A percentile compares a stretch with the other conserved stretches of the same genome.
phyloP scores from a whole-genome alignment of 2,329 filamentous ascomycete genomes.

The Ophiostoma australiae region DNA sequence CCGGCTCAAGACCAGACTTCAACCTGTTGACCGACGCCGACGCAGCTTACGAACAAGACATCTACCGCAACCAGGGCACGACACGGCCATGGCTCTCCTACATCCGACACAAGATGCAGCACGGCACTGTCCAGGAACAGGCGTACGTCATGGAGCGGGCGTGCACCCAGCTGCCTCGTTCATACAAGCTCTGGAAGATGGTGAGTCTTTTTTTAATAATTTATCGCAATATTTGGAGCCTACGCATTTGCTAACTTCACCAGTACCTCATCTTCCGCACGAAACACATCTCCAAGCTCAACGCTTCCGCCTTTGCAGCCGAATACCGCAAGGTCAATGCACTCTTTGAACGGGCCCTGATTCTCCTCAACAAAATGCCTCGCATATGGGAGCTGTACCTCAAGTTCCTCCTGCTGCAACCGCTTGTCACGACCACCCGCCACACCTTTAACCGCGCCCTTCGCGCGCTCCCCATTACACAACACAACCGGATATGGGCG shows the following conservation, averaged over 20 bases:
- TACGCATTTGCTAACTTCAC: conserved; percentile 29
- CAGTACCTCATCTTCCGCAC: conserved; percentile 78
- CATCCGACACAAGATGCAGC: conserved; percentile 81
- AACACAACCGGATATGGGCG: conserved; percentile 93
- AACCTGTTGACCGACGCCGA: conserved; percentile 63
- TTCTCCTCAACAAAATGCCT: conserved; percentile 98
- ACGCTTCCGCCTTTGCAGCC: conserved; percentile 69
- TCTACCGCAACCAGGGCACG: conserved; percentile 76
- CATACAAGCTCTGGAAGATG: conserved; percentile 98
- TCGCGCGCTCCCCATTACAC: conserved; percentile 84
- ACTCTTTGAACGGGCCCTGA: conserved; percentile 85
- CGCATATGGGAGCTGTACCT: conserved; percentile 98
- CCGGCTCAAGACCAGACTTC: conserved; percentile 22
- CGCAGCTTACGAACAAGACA: conserved; percentile 92
- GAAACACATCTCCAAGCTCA: conserved; percentile 75
- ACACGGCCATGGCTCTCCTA: conserved; percentile 95
- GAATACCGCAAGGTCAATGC: conserved; percentile 94
- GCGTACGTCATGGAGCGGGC: conserved; percentile 84
- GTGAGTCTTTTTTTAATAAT: neutral
- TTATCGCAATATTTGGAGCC: neutral
- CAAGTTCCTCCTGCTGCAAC: conserved; percentile 81
- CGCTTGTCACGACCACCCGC: conserved; percentile 80
- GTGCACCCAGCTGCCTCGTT: conserved; percentile 81
- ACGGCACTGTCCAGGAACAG: conserved; percentile 81
- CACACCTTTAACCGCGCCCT: conserved; percentile 88